These are phyloP conservation scores for Neonectria faginata DNA, from an alignment of 2,329 filamentous ascomycete genomes.

Conservation along the genomic window DNA sequence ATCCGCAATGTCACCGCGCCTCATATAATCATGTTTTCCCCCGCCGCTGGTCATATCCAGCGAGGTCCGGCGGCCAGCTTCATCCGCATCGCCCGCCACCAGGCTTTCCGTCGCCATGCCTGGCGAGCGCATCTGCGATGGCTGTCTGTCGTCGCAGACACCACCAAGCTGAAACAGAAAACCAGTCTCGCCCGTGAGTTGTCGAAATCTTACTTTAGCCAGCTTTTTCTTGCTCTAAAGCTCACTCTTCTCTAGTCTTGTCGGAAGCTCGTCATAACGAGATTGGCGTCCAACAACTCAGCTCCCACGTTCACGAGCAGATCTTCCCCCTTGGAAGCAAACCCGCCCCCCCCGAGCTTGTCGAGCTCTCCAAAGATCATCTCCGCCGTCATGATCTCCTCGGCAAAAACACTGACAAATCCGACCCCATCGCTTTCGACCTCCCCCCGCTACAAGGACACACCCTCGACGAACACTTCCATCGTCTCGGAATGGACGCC, in stretches of 20 bases:
- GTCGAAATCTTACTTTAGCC: background rate
- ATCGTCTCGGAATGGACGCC: constrained; percentile 85
- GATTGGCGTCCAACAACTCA: constrained; percentile 94
- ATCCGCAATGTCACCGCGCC: constrained; percentile 43
- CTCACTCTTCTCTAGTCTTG: constrained; percentile 50
- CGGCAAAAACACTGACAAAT: constrained; percentile 87
- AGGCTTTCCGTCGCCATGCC: constrained; percentile 54
- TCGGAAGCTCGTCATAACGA: constrained; percentile 83
- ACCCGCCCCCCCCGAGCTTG: constrained; percentile 75
- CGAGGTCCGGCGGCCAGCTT: constrained; percentile 60
- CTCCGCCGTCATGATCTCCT: constrained; percentile 85
- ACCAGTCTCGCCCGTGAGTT: constrained; percentile 57
- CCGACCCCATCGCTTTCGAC: constrained; percentile 84
- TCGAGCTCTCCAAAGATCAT: constrained; percentile 85
- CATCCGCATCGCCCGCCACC: constrained; percentile 63
- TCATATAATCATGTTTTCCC: constrained; percentile 47
- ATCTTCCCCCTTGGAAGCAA: constrained; percentile 74
- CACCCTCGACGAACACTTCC: constrained; percentile 93
- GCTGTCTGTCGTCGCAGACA: constrained; percentile 54
- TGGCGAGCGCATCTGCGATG: constrained; percentile 57
- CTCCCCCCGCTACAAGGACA: constrained; percentile 82
- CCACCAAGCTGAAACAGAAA: constrained; percentile 32
- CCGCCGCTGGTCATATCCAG: constrained; percentile 52
- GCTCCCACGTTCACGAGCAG: constrained; percentile 83
- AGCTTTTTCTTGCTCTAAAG: constrained; percentile 5